Conservation (phyloP, 345 rosid species). For the Eucalyptus globulus region DNA sequence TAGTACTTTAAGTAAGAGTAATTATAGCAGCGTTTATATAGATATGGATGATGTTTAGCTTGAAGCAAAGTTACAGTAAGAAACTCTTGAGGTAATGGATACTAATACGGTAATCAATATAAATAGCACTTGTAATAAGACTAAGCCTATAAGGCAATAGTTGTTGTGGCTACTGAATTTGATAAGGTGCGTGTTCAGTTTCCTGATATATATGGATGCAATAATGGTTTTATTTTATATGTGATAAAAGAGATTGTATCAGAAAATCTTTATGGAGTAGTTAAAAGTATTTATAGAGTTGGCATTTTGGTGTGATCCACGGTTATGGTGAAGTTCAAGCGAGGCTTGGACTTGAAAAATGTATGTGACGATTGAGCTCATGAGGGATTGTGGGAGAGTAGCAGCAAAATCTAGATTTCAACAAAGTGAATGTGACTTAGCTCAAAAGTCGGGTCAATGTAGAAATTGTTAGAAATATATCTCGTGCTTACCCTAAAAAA, state of each 20-base stretch:
- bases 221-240: rapidly evolving
- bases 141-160: not conserved
- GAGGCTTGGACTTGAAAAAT: not conserved
- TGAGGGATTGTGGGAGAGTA: not conserved
- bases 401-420: not conserved
- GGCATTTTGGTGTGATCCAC: not conserved
- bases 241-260: not conserved
- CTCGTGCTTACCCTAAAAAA: rapidly evolving
- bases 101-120: not conserved
- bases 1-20: not conserved
- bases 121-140: rapidly evolving
- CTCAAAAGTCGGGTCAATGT: rapidly evolving
- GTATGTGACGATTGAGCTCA: rapidly evolving
- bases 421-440: not conserved
- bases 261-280: not conserved
- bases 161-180: not conserved
- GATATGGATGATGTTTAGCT: not conserved
- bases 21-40: not conserved
- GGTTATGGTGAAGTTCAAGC: rapidly evolving
- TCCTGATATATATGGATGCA: not conserved
- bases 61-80: not conserved
- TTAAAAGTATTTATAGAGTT: not conserved
- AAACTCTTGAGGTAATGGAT: not conserved
- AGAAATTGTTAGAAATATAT: not conserved
- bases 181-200: rapidly evolving